Evolutionary conservation across 1,139 yeast genomes (phyloP).

Genomic region (Meyerozyma athensensis): DNA sequence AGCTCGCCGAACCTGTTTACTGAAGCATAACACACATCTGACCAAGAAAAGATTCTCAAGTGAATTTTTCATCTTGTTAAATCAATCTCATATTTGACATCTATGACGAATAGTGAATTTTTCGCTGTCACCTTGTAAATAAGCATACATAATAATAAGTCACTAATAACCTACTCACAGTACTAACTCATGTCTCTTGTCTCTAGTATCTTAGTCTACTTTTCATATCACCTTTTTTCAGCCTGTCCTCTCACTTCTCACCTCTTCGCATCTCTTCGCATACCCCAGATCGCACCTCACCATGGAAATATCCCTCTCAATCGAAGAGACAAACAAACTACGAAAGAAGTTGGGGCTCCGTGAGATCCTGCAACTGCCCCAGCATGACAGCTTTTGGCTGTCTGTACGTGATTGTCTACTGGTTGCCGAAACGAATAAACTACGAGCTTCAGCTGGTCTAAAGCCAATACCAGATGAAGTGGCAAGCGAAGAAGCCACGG

Average conservation of each 20-base stretch:
- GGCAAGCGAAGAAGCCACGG: not conserved
- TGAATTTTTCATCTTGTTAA: not conserved
- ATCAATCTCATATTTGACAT: too few relatives aligned
- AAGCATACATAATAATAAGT: not conserved
- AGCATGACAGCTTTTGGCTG: too few relatives aligned
- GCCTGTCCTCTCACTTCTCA: not conserved
- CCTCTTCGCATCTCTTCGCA: not conserved
- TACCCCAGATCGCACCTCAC: not conserved
- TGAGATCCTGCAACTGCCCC: conserved; percentile 36
- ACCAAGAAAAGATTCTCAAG: not conserved
- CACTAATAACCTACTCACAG: too few relatives aligned
- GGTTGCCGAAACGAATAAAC: conserved; percentile 7
- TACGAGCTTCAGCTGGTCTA: conserved; percentile 11
- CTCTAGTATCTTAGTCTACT: not conserved
- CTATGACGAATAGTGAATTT: too few relatives aligned
- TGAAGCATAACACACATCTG: too few relatives aligned
- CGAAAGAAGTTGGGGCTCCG: conserved; percentile 46
- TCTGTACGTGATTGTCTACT: not conserved
- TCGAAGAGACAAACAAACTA: conserved; percentile 51
- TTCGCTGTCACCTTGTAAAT: too few relatives aligned
- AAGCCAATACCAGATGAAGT: conserved; percentile 11
- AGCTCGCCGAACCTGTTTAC: conserved; percentile 2
- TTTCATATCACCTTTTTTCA: not conserved
- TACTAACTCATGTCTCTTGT: not conserved
- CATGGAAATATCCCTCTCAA: conserved; percentile 21